Base-by-base conservation (phyloP, 768 basidiomycete species). In the Suillus ampliporus region DNA sequence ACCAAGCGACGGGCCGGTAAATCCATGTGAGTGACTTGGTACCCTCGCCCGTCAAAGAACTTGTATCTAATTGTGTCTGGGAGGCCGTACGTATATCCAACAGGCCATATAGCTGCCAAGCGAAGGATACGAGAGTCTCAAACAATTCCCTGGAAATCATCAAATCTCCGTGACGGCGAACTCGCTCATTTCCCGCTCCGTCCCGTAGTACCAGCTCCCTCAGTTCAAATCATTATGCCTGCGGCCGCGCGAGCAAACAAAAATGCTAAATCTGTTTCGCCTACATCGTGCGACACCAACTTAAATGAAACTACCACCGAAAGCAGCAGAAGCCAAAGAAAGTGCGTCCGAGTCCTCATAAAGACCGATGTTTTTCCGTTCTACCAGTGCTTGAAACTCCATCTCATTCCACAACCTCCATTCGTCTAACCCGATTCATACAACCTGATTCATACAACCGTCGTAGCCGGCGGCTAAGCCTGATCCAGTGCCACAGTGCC, bases 241-340 rank as follows among this genome's bases (percentile, higher is more conserved):
- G 83, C n/a, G n/a, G n/a, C 81, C 69, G 82, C 84, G 65, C 84
- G 88, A 71, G 79, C 84, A 71, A 88, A 89, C 82, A 88, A 88
- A 82, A 86, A 86, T 78, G 78, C 71, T 60, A 81, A 77, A 74
- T 87, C 86, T 69, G 79, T 83, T 77, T 83, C 86, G 69, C 84
- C 85, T 65, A 83, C 86, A 76, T 88, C 88, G 69, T 88, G 89
- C 82, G 88, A 87, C 74, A 77, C 79, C 68, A 76, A 78, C 74
- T 74, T 77, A 74, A 84, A 84, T 80, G 84, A 85, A 75, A 73
- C 78, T 68, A 71, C 77, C 74, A 74, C 85, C 84, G 87, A 89
- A 83, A 88, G 84, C 78, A 86, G 82, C 80, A 90, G 87, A 80
- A 83, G 82, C 79, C 91, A 90, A 82, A 84, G 89, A 86, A 91